Evolutionary conservation across 768 basidiomycete genomes (phyloP).

Genomic region (Phylloporus sp.): DNA sequence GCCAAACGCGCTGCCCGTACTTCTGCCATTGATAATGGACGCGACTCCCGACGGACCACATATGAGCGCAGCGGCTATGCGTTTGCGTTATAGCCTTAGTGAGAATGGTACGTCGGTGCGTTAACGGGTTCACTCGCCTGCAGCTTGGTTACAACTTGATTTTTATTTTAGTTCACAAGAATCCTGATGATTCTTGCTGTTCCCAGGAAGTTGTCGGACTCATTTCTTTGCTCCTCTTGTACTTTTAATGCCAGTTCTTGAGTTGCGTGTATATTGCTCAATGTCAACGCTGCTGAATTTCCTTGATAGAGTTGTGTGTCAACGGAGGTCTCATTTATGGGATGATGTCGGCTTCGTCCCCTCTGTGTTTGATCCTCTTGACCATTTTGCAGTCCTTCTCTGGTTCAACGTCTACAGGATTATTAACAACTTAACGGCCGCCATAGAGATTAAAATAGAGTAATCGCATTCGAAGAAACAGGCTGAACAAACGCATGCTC

Average conservation of each 20-base stretch:
- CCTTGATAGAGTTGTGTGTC: background rate
- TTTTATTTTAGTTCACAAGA: background rate
- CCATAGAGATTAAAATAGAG: background rate
- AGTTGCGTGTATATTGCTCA: too few relatives aligned
- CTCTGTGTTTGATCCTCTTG: background rate
- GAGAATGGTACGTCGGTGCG: background rate
- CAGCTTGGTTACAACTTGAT: background rate
- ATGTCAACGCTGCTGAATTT: background rate
- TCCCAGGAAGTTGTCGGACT: background rate
- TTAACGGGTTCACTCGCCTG: background rate
- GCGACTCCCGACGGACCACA: background rate
- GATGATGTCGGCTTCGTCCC: background rate
- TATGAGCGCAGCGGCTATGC: background rate
- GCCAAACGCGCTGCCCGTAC: constrained; percentile 7
- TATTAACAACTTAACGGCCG: too few relatives aligned
- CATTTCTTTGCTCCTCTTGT: background rate
- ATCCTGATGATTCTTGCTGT: background rate
- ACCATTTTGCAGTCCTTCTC: too few relatives aligned
- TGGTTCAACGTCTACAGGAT: too few relatives aligned
- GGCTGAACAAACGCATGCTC: background rate
- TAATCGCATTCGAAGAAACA: background rate
- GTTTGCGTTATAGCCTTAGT: background rate
- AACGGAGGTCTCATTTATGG: background rate
- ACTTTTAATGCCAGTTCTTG: background rate
- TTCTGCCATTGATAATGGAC: background rate